Conservation (phyloP, 495 filamentous ascomycete genomes). For the Halenospora varia region DNA sequence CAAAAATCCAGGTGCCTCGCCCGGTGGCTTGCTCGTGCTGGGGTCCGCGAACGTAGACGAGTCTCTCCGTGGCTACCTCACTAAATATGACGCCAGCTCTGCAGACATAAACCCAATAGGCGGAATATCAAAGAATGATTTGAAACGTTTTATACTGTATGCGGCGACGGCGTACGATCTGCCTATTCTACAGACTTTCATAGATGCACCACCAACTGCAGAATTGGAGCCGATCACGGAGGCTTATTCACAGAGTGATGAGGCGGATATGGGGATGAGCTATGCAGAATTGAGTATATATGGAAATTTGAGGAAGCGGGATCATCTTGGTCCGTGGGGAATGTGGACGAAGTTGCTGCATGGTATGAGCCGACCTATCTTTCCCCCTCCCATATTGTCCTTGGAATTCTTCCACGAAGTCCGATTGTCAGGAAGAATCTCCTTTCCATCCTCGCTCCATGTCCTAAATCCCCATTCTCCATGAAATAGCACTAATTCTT, state of each 20-base stretch:
- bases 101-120: slow-evolving; percentile 66
- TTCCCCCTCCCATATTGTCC: slow-evolving; percentile 27
- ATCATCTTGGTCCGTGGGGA: slow-evolving; percentile 69
- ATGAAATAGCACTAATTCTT: too few relatives aligned
- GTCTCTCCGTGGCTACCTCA: neutral
- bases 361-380: slow-evolving; percentile 48
- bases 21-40: slow-evolving; percentile 64
- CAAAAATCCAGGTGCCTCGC: slow-evolving; percentile 46
- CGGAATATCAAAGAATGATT: slow-evolving; percentile 46
- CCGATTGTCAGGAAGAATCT: slow-evolving; percentile 24
- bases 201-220: slow-evolving; percentile 73
- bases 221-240: slow-evolving; percentile 79
- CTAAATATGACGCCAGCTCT: slow-evolving; percentile 16
- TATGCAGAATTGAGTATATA: neutral
- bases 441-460: too few relatives aligned
- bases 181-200: slow-evolving; percentile 67
- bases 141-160: neutral
- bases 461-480: too few relatives aligned
- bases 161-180: slow-evolving; percentile 41
- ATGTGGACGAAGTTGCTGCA: slow-evolving; percentile 65
- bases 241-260: slow-evolving; percentile 63
- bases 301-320: slow-evolving; percentile 48
- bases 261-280: slow-evolving; percentile 59
- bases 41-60: slow-evolving; percentile 49
- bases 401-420: slow-evolving; percentile 21